These are phyloP conservation scores for Gymnopilus dilepis DNA, from an alignment of 768 basidiomycete species.

Conservation along the genomic window DNA sequence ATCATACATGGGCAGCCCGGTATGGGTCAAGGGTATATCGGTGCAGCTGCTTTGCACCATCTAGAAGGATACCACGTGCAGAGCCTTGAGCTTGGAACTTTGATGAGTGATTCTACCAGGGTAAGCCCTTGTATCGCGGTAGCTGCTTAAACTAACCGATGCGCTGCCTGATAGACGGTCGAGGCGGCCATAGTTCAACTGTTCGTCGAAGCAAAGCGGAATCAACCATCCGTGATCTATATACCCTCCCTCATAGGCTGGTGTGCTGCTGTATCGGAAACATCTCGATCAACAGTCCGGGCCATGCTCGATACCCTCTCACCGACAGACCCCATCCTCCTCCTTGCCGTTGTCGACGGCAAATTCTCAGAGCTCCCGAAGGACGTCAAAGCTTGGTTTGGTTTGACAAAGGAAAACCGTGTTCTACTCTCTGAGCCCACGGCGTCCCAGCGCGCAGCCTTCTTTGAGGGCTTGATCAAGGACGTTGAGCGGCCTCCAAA, in stretches of 20 bases:
- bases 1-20: slow-evolving; percentile 80
- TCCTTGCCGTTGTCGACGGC: slow-evolving; percentile 90
- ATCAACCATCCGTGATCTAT: slow-evolving; percentile 95
- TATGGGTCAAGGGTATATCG: slow-evolving; percentile 92
- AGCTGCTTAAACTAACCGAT: background rate
- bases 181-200: slow-evolving; percentile 95
- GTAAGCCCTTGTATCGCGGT: slow-evolving; percentile 49
- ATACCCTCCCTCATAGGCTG: slow-evolving; percentile 89
- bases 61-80: slow-evolving; percentile 97
- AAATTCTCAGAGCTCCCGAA: slow-evolving; percentile 67
- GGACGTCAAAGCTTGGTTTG: slow-evolving; percentile 94
- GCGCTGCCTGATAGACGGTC: slow-evolving; percentile 56
- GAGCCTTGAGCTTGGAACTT: slow-evolving; percentile 85
- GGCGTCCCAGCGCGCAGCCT: slow-evolving; percentile 61
- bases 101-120: slow-evolving; percentile 88
- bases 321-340: slow-evolving; percentile 91
- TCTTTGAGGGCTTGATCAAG: slow-evolving; percentile 76
- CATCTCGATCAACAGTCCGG: slow-evolving; percentile 81
- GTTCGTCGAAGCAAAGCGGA: slow-evolving; percentile 95
- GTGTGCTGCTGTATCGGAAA: slow-evolving; percentile 86
- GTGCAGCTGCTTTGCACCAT: slow-evolving; percentile 90
- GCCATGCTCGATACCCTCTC: slow-evolving; percentile 91
- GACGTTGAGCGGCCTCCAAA: slow-evolving; percentile 80
- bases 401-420: slow-evolving; percentile 73
- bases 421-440: slow-evolving; percentile 64